Evolutionary conservation across 805 yeast genomes (phyloP), one percentile per base, ranked within the genome.

Genomic region (Candida ipomoeae): DNA sequence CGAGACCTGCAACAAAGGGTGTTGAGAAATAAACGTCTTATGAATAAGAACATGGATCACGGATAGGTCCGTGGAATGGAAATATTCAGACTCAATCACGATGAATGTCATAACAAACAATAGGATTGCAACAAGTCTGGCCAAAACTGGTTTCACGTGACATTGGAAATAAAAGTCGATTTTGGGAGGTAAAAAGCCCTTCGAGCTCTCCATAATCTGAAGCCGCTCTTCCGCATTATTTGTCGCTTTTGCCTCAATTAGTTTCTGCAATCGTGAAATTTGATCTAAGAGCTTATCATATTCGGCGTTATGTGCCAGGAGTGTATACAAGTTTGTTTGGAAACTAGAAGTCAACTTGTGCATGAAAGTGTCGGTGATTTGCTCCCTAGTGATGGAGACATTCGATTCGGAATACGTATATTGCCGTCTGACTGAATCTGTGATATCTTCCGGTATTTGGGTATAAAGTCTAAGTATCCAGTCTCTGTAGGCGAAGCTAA

Each of bases 1-100:
- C 42, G 80, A 41, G 48, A 78, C 63, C 57, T 75, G 68, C 10
- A 46, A 18, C 32, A 53, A 34, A 32, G 55, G 60, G 34, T 58
- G 60, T n/a, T 57, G 54, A 17, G 52, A 37, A 18, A 64, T 67
- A 21, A 64, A 71, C 8, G 73, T 59, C 29, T 60, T 50, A 53
- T 55, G 62, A 23, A 83, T 62, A 3, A 82, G 54, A 2, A 71
- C 36, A 53, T 86, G 85, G 40, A 88, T 76, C 3, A 87, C 63
- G 10, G 92, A 86, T 14, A 82, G 64, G 46, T 62, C 70, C 1
- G 91, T 81, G 3, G 89, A 86, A 63, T 87, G 91, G 48, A 85
- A 74, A 34, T 85, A 68, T 61, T 89, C 96, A 17, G 91, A 84
- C 68, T 86, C 83, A n/a, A 85, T 74, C 3, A 89, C 69, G 2